phyloP scores from a whole-genome alignment of 1,139 yeast genomes.

The Geotrichum siamense region DNA sequence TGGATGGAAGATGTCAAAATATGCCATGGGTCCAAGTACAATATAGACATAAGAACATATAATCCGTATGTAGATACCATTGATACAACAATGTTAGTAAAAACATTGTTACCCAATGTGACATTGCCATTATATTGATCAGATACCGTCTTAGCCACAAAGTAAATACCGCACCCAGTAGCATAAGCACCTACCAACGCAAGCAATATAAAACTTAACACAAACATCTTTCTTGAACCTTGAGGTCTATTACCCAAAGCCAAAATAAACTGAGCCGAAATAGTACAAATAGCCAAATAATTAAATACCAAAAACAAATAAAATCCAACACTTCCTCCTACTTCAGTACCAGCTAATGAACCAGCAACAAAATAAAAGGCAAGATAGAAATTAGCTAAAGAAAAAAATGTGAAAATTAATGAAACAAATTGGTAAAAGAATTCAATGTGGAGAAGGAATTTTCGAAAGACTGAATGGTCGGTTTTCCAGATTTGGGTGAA shows the following conservation, averaged over 20 bases:
- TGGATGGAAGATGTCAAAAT: conserved; percentile 76
- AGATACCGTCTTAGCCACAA: conserved; percentile 54
- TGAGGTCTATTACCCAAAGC: conserved; percentile 97
- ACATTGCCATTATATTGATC: conserved; percentile 35
- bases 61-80: conserved; percentile 82
- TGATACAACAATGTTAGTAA: conserved; percentile 74
- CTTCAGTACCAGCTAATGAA: conserved; percentile 49
- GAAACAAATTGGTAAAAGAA: conserved; percentile 74
- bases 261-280: conserved; percentile 78
- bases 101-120: conserved; percentile 41
- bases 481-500: conserved; percentile 78
- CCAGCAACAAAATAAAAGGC: conserved; percentile 93
- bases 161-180: conserved; percentile 71
- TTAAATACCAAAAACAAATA: conserved; percentile 71
- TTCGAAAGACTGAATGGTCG: conserved; percentile 70
- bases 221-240: conserved; percentile 71
- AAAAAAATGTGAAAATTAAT: conserved; percentile 77
- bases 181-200: conserved; percentile 79
- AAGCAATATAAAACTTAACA: conserved; percentile 60
- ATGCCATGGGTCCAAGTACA: conserved; percentile 94
- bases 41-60: conserved; percentile 65
- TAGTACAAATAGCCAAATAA: conserved; percentile 69
- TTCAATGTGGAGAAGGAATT: conserved; percentile 72
- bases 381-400: conserved; percentile 81
- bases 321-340: conserved; percentile 61